Evolutionary conservation across 1,139 yeast genomes (phyloP).

Genomic region (Komagataea norvegica): DNA sequence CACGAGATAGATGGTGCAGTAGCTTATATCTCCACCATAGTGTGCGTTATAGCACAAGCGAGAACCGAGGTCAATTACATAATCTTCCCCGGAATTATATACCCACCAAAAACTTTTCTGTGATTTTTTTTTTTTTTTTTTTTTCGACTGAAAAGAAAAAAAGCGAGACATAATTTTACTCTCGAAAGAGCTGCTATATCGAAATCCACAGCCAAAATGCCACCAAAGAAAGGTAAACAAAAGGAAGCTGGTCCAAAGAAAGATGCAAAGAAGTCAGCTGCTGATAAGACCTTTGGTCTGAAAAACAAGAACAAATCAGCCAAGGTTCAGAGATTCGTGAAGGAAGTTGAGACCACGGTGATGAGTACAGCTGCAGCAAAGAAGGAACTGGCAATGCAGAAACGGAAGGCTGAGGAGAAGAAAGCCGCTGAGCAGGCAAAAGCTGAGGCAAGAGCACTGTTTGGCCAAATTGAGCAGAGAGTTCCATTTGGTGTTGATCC

Average conservation of each 20-base stretch:
- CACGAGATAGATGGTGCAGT: too few relatives aligned
- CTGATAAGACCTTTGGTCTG: conserved; percentile 92
- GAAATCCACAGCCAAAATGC: conserved; percentile 38
- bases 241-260: conserved; percentile 56
- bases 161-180: too few relatives aligned
- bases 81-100: too few relatives aligned
- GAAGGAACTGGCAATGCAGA: conserved; percentile 73
- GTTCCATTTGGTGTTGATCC: conserved; percentile 98
- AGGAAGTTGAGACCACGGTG: conserved; percentile 65
- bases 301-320: conserved; percentile 91
- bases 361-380: conserved; percentile 44
- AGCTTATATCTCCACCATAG: too few relatives aligned
- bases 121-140: too few relatives aligned
- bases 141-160: too few relatives aligned
- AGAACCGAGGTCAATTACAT: too few relatives aligned
- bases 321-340: conserved; percentile 82
- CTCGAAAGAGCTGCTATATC: too few relatives aligned
- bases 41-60: too few relatives aligned
- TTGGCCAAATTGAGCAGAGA: conserved; percentile 68
- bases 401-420: conserved; percentile 76
- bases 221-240: conserved; percentile 70
- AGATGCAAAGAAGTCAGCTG: conserved; percentile 67
- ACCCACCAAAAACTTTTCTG: too few relatives aligned
- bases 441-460: conserved; percentile 76
- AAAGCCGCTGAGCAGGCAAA: conserved; percentile 88